Evolutionary conservation across 164 flowering plant species (phyloP).

Genomic region (Vitis rupestris): DNA sequence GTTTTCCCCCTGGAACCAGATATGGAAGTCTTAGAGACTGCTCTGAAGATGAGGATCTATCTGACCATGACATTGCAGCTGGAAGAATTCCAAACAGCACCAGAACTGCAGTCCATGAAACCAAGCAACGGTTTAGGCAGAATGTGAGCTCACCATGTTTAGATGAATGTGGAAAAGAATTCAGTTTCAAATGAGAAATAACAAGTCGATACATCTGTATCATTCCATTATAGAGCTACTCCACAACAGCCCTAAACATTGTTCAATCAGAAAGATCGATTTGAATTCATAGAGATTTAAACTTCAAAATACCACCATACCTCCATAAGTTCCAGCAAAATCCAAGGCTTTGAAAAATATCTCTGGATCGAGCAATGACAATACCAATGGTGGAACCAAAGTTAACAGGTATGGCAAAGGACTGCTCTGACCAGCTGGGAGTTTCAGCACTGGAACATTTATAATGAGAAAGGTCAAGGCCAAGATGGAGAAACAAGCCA

Average conservation of each 20-base stretch:
- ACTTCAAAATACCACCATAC: conserved; percentile 28
- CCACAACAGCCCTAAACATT: background rate
- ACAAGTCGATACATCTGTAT: background rate
- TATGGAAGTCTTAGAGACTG: conserved; percentile 32
- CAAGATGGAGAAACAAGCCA: background rate
- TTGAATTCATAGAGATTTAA: background rate
- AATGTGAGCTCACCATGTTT: background rate
- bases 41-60: conserved; percentile 53
- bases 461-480: background rate
- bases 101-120: conserved; percentile 43
- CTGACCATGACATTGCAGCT: conserved; percentile 97
- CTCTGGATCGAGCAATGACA: conserved; percentile 85
- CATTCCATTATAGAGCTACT: background rate
- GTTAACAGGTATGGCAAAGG: conserved; percentile 75
- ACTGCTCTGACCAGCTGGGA: conserved; percentile 65
- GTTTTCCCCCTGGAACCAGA: conserved; percentile 80
- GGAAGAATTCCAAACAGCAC: conserved; percentile 93
- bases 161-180: background rate
- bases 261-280: background rate
- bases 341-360: conserved; percentile 94
- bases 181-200: too few relatives aligned
- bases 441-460: conserved; percentile 72
- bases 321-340: conserved; percentile 99
- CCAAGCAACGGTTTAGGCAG: background rate
- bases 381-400: conserved; percentile 71